These are phyloP conservation scores for Phytopythium chamaehyphon DNA, from an alignment of 352 stramenopile genomes.

Conservation along the genomic window DNA sequence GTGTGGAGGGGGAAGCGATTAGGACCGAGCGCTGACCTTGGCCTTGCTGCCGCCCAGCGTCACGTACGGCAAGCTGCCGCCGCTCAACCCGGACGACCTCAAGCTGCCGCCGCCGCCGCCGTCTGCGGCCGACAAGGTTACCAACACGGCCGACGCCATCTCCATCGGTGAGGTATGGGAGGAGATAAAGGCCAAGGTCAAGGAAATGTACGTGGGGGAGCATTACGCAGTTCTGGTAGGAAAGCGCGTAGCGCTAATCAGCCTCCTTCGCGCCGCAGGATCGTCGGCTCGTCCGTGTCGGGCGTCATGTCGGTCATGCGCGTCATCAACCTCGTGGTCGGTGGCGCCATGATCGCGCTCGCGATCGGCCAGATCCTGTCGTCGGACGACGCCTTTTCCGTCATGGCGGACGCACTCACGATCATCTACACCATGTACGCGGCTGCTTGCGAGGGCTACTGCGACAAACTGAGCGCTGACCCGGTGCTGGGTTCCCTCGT, in stretches of 20 bases:
- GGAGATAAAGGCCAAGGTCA: conserved; percentile 77
- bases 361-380: conserved; percentile 63
- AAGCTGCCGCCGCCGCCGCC: conserved; percentile 75
- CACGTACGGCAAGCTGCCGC: conserved; percentile 74
- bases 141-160: conserved; percentile 57
- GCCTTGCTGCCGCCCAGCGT: conserved; percentile 18
- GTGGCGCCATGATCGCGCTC: conserved; percentile 70
- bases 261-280: conserved; percentile 23
- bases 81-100: conserved; percentile 82
- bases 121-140: conserved; percentile 70
- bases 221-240: not conserved
- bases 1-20: no score
- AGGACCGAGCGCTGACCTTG: not conserved
- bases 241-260: not conserved
- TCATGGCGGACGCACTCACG: conserved; percentile 70
- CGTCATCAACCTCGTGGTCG: conserved; percentile 71
- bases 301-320: conserved; percentile 75
- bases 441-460: not conserved
- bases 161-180: conserved; percentile 82
- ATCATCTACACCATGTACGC: conserved; percentile 86
- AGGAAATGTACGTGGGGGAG: conserved; percentile 54
- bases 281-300: conserved; percentile 78
- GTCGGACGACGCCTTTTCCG: conserved; percentile 61
- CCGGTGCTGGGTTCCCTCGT: conserved; percentile 3
- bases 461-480: not conserved